Percentiles rank a stretch among this genome's conserved stretches.
Conservation (phyloP, 331 rosid species). For the Arachis monticola region DNA sequence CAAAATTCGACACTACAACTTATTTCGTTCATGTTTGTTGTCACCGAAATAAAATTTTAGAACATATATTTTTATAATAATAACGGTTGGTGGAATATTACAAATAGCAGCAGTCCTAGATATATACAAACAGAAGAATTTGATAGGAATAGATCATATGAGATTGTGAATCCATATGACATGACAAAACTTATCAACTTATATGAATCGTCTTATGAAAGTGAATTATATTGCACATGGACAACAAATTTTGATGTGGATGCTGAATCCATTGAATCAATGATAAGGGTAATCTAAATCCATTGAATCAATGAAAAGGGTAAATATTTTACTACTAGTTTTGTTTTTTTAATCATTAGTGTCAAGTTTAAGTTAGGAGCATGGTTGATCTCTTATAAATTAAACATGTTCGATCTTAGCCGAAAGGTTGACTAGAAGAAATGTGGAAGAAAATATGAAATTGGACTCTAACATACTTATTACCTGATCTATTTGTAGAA, state of each 20-base stretch:
- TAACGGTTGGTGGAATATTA: background rate
- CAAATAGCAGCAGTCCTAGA: background rate
- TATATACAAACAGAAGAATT: background rate
- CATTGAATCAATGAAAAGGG: background rate
- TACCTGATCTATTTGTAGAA: background rate
- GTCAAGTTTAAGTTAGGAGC: too few species aligned
- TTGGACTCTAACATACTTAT: background rate
- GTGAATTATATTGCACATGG: constrained; percentile 2
- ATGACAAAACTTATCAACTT: background rate
- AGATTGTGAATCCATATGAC: background rate
- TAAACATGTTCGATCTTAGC: background rate
- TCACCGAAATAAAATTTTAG: background rate
- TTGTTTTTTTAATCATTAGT: background rate
- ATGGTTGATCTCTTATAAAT: background rate
- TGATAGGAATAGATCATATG: constrained; percentile 20
- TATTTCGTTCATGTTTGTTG: background rate
- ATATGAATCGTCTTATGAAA: background rate
- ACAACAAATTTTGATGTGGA: background rate
- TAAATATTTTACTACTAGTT: background rate
- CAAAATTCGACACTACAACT: background rate
- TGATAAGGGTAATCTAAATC: background rate
- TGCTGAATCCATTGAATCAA: background rate
- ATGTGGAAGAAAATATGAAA: background rate
- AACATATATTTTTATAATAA: background rate
- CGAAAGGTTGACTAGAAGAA: background rate